phyloP scores from a whole-genome alignment of 805 yeast species.

The Hermanozyma aechmeae region DNA sequence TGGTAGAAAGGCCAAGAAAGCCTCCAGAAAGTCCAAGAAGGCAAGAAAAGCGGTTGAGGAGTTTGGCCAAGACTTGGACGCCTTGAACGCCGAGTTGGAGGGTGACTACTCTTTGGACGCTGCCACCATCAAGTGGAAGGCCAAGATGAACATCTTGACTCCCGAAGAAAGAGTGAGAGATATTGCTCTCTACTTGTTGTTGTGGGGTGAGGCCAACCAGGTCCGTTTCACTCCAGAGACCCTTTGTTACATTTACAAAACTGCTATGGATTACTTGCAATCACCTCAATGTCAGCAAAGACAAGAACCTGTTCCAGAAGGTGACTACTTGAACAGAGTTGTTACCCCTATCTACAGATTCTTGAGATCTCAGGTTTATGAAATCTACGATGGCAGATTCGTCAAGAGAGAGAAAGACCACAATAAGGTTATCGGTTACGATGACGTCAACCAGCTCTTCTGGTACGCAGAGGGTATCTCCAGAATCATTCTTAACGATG shows the following conservation, averaged over 20 bases:
- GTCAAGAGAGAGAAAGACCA: conserved; percentile 83
- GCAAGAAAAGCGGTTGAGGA: conserved; percentile 62
- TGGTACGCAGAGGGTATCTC: conserved; percentile 99
- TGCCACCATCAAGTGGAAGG: conserved; percentile 84
- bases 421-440: conserved; percentile 79
- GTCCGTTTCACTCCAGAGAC: conserved; percentile 82
- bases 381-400: conserved; percentile 71
- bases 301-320: conserved; percentile 75
- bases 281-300: conserved; percentile 90
- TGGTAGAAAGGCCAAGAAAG: conserved; percentile 72
- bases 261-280: conserved; percentile 81
- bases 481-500: conserved; percentile 85
- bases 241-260: conserved; percentile 89
- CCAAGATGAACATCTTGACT: conserved; percentile 60
- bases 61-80: conserved; percentile 50
- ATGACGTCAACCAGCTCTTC: conserved; percentile 96
- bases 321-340: conserved; percentile 85
- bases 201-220: conserved; percentile 91
- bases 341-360: conserved; percentile 84
- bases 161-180: conserved; percentile 80
- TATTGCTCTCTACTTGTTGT: conserved; percentile 60
- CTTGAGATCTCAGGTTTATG: conserved; percentile 75
- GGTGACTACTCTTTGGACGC: conserved; percentile 77
- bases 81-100: conserved; percentile 60
- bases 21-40: conserved; percentile 72